Percentiles rank a stretch among this genome's conserved stretches.
Evolutionary conservation across 768 basidiomycete species (phyloP).

Genomic region (Mrakia hoshinonis): DNA sequence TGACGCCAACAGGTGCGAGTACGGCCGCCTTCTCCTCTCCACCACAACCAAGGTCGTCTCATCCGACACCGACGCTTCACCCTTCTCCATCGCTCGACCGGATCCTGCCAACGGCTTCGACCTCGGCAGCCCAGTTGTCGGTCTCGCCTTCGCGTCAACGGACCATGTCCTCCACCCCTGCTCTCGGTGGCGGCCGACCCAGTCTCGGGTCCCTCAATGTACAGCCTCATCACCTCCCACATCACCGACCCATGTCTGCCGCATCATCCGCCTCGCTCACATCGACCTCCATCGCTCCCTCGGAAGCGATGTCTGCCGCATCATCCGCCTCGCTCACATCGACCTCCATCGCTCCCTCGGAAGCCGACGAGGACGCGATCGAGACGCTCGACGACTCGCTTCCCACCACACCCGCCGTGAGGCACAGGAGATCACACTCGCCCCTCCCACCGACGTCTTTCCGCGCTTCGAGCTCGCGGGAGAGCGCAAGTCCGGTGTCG

Average conservation of each 20-base stretch:
- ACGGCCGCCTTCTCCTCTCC: background rate
- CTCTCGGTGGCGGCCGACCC: background rate
- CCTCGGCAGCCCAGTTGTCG: background rate
- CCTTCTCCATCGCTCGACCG: slow-evolving; percentile 1
- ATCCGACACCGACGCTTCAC: background rate
- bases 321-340: background rate
- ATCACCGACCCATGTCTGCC: background rate
- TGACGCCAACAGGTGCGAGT: background rate
- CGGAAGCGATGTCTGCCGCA: background rate
- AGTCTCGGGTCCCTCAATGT: background rate
- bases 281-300: background rate
- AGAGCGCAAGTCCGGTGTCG: background rate
- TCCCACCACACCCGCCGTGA: background rate
- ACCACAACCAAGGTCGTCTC: background rate
- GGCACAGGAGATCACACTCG: background rate
- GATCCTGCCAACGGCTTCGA: background rate
- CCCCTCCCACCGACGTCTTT: background rate
- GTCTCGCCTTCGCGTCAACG: background rate
- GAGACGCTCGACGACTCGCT: background rate
- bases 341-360: background rate
- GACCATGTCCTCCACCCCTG: background rate
- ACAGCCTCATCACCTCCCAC: background rate
- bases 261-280: background rate
- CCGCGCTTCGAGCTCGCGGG: background rate
- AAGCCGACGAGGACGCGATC: background rate